Evolutionary conservation across 208 protist species (phyloP).

Genomic region (Naegleria lovaniensis): DNA sequence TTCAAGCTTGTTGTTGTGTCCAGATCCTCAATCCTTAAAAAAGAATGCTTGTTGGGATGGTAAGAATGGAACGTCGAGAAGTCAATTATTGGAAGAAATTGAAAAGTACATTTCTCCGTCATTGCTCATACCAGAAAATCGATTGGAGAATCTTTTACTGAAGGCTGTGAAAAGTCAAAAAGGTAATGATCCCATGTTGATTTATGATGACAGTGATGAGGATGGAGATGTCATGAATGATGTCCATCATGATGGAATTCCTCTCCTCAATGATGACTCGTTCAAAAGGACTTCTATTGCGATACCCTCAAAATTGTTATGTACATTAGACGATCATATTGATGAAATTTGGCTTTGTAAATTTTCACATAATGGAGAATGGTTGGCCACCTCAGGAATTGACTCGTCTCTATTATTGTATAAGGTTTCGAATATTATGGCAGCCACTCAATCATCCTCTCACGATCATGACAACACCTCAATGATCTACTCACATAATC

Average conservation of each 20-base stretch:
- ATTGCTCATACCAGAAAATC: conserved; percentile 7
- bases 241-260: not conserved
- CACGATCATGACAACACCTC: not conserved
- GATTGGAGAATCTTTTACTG: conserved; percentile 9
- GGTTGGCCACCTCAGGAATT: not conserved
- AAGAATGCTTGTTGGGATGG: not conserved
- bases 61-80: not conserved
- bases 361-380: conserved; percentile 23
- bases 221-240: not conserved
- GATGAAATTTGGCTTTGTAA: conserved; percentile 21
- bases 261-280: not conserved
- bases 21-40: not conserved
- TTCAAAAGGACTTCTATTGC: not conserved
- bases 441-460: not conserved
- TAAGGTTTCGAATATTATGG: not conserved
- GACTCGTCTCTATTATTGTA: not conserved
- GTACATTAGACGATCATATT: not conserved
- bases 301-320: not conserved
- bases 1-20: not conserved
- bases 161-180: not conserved
- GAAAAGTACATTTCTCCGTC: not conserved
- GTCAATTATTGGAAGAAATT: not conserved
- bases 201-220: not conserved
- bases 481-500: not conserved
- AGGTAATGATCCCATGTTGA: not conserved